phyloP scores from a whole-genome alignment of 345 rosid genomes.

The Rhizophora mangle region DNA sequence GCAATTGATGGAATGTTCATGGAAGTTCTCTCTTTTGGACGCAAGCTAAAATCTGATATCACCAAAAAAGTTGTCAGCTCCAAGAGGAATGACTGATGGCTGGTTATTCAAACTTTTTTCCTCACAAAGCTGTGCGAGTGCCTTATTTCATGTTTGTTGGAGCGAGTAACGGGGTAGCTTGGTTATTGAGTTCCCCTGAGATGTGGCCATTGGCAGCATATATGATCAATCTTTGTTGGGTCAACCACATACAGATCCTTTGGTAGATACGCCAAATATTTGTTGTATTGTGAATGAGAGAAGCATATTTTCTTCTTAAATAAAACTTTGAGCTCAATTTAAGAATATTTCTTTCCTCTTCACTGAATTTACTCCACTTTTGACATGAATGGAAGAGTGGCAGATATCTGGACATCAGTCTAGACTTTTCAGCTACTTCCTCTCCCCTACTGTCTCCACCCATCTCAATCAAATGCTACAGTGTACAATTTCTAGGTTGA shows the following conservation, averaged over 20 bases:
- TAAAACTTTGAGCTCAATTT: no score
- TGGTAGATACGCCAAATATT: not conserved
- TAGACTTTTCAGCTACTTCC: no score
- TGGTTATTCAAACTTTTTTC: constrained; percentile 1
- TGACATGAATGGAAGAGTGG: no score
- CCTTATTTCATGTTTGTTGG: not conserved
- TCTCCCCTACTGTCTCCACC: no score
- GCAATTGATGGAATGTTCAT: constrained; percentile 52
- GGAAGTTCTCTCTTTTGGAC: constrained; percentile 38
- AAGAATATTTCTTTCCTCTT: no score
- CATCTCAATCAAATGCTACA: no score
- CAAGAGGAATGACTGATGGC: constrained; percentile 46
- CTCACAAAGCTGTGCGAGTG: not conserved
- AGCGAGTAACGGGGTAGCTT: not conserved
- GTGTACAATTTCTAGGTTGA: no score
- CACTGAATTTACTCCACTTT: no score
- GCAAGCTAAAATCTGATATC: constrained; percentile 47
- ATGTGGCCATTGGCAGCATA: not conserved
- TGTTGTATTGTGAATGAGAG: no score
- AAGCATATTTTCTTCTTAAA: no score
- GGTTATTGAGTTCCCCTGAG: not conserved
- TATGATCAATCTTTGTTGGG: not conserved
- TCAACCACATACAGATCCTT: not conserved
- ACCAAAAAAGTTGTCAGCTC: constrained; percentile 32
- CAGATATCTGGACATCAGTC: no score